Evolutionary conservation across 2,329 filamentous ascomycete genomes (phyloP), one percentile per base, ranked within the genome.

Genomic region (Penicillium decumbens): DNA sequence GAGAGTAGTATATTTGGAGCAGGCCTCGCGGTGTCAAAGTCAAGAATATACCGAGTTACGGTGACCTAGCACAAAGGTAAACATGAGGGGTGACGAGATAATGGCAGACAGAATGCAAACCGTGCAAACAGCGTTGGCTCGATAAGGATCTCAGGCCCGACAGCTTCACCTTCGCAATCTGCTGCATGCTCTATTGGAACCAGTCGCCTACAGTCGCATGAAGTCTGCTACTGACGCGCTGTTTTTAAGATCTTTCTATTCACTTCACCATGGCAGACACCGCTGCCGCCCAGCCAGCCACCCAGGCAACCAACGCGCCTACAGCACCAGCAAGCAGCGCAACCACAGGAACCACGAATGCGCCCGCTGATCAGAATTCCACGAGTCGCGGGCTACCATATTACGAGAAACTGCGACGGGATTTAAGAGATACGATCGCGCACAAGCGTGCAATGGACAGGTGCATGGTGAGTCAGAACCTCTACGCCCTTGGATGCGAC

Each of bases 361-460:
- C 56, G 49, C 48, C 58, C 13, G 51, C 60, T 6, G 62, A 67
- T 6, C 61, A 62, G 48, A 59, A 62, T 39, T 52, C 56, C 12
- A 54, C 57, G 6, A 72, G 67, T 54, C 73, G 75, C 51, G 75
- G 75, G 24, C 59, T 77, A 44, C 83, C 84, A 15, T 89, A 86
- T 71, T 89, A 89, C 69, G 86, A 89, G 67, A 84, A 85, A 63
- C 77, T 87, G 41, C 79, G 85, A 51, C 77, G 80, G 50, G 83
- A 86, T 49, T 75, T 89, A 3, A 80, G 84, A 54, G 80, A 84
- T 48, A 82, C 85, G 2, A 71, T 90, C 7, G 75, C 82, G 44
- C 84, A 82, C 71, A 86, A 85, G 65, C 77, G 81, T 25, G 60
- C 78, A 15, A 75, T 88, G 45, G 83, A 87, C 60, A 80, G 78